Evolutionary conservation across 176 grass and related monocot species (phyloP), one percentile per base, ranked within the genome.

Genomic region (Alloteropsis semialata): DNA sequence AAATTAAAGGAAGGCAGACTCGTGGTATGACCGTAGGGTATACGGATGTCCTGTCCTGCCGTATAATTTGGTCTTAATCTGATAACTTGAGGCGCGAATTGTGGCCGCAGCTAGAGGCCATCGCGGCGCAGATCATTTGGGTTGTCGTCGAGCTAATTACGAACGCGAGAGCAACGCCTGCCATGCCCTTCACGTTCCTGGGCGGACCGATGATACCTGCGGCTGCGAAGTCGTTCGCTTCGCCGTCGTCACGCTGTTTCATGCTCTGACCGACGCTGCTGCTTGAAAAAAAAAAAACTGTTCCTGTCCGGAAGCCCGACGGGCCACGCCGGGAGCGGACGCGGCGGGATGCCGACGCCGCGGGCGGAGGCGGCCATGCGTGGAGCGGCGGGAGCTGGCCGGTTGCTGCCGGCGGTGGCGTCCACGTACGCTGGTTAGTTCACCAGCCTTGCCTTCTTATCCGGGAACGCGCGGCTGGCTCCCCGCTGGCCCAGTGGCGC

Each of bases 181-280:
- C 76, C 82, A 46, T 57, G 48, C 6, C 46, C 49, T 19, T 74
- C 65, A 84, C 68, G 79, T 63, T 77, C 68, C 68, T 32, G 22
- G 8, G 29, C 15, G 4, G 4, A 45, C 29, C 48, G 61, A 21
- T 65, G 25, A 13, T 27, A 10, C 5, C 58, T 9, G n/a, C 1
- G 17, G 5, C 58, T 15, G 60, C 60, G n/a, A n/a, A 38, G 28
- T 54, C 29, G 77, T 32, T 41, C n/a, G 45, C 3, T 25, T 34
- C 27, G 17, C 57, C 2, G 45, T 24, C 67, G n/a, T 54, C 65
- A 22, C 65, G 15, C 10, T 72, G 44, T 72, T 72, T 73, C 17
- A 72, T 22, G 5, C n/a, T 21, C 78, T 43, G n/a, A n/a, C n/a
- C 44, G 34, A 54, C 1, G 64, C 33, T 32, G 84, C 77, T 55